Percentiles rank a stretch among this genome's conserved stretches.
Conservation (phyloP, 176 grass and related monocot genomes). For the Carex myosuroides region DNA sequence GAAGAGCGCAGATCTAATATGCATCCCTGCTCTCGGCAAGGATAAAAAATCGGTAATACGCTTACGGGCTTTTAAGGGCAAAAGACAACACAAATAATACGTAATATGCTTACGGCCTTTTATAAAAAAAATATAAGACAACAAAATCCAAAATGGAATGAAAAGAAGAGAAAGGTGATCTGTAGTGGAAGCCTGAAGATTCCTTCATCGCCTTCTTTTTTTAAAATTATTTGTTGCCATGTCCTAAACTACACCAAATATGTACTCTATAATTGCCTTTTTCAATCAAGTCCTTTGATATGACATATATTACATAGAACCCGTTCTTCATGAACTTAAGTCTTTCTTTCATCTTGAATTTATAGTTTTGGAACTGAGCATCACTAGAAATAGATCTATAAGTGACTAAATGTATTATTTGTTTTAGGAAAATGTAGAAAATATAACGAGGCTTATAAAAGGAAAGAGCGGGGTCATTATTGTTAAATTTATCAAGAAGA, state of each 20-base stretch:
- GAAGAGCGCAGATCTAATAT: too few relatives aligned
- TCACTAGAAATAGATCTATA: not conserved
- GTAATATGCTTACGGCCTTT: not conserved
- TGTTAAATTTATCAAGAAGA: not conserved
- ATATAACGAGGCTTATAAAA: not conserved
- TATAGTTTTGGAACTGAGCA: not conserved
- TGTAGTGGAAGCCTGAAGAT: not conserved
- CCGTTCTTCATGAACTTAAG: not conserved
- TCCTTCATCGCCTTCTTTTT: not conserved
- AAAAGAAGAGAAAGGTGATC: conserved; percentile 19
- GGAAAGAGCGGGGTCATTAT: not conserved
- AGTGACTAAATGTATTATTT: not conserved
- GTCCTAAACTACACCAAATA: not conserved
- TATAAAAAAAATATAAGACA: not conserved
- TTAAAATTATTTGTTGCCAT: conserved; percentile 7
- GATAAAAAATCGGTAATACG: too few relatives aligned
- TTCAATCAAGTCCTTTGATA: not conserved
- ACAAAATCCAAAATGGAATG: conserved; percentile 22
- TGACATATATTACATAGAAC: not conserved
- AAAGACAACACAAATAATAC: too few relatives aligned
- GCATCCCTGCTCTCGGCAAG: too few relatives aligned
- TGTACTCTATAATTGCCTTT: not conserved
- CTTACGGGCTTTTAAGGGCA: too few relatives aligned
- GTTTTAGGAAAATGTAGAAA: not conserved
- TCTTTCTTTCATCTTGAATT: not conserved